Evolutionary conservation across 2,329 filamentous ascomycete genomes (phyloP), one percentile per base, ranked within the genome.

Genomic region (Exophiala aquamarina): DNA sequence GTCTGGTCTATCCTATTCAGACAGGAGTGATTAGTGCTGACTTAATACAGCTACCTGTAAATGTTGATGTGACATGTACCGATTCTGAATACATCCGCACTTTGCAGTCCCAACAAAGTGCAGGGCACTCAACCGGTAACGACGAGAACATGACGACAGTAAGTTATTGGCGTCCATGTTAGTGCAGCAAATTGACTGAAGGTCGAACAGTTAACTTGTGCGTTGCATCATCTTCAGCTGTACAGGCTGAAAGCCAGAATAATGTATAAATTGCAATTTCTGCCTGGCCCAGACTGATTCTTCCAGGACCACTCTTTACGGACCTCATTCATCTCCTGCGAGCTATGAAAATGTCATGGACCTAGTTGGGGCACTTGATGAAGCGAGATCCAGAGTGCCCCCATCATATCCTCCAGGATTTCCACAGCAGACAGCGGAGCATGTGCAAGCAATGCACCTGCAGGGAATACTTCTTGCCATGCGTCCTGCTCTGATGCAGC

Each of bases 211-310:
- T 54, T 58, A 47, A 56, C 52, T 20, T 54, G 52, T 17, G 55
- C 55, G 10, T 36, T 58, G 21, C 50, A 58, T 35, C 55, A 58
- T 48, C 41, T 56, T 13, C 40, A 44, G 38, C 33, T 56, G 32
- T 58, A 58, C 31, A 50, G 50, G 13, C 50, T 58, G 28, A 54
- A 48, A 19, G 56, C 55, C 4, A 47, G 39, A 35, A 58, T 58
- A 47, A 31, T 56, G 55, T 58, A 31, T 47, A 50, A 31, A 54
- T 52, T 58, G 21, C 46, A 52, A 8, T 11, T 8, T 21, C 19
- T 17, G n/a, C 20, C 21, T 13, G 1, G 7, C 13, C 29, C 8
- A 21, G 26, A 21, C 26, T 17, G 7, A 26, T 4, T 20, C 19
- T 2, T 47, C 20, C 20, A 55, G 52, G 41, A 52, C 49, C 2